phyloP scores from a whole-genome alignment of 225 moss, liverwort and hornwort genomes.

The Lunularia cruciata region DNA sequence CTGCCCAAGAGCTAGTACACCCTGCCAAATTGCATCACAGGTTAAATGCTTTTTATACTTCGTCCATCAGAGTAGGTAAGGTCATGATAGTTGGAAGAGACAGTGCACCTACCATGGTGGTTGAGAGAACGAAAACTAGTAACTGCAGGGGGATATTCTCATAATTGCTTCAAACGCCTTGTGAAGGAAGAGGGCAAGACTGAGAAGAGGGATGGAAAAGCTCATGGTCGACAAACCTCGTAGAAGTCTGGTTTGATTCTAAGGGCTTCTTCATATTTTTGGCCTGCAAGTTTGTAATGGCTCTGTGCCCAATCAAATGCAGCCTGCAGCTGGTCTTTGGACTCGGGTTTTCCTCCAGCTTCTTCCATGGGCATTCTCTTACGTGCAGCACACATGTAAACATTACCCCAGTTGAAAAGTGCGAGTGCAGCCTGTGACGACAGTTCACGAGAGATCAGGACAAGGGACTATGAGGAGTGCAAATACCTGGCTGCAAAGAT shows the following conservation, averaged over 20 bases:
- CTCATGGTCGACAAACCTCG: slow-evolving; percentile 32
- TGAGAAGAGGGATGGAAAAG: not conserved
- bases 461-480: not conserved
- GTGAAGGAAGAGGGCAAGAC: not conserved
- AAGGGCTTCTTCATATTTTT: slow-evolving; percentile 55
- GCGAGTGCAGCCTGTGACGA: slow-evolving; percentile 46
- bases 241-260: slow-evolving; percentile 57
- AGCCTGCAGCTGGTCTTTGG: slow-evolving; percentile 42
- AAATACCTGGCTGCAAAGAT: too few species aligned
- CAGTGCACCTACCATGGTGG: not conserved
- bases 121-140: too few species aligned
- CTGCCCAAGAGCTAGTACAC: slow-evolving; percentile 54
- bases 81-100: not conserved
- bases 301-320: slow-evolving; percentile 56
- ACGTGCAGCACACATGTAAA: slow-evolving; percentile 61
- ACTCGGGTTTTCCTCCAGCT: slow-evolving; percentile 28
- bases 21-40: slow-evolving; percentile 31
- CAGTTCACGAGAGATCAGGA: not conserved
- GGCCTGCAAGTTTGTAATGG: slow-evolving; percentile 49
- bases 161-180: not conserved
- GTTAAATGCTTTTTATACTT: not conserved
- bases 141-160: not conserved
- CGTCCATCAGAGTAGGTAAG: too few species aligned
- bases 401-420: slow-evolving; percentile 59
- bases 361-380: slow-evolving; percentile 52